These are phyloP conservation scores for Stephania yunnanensis DNA, from an alignment of 164 flowering plant genomes.

Conservation along the genomic window DNA sequence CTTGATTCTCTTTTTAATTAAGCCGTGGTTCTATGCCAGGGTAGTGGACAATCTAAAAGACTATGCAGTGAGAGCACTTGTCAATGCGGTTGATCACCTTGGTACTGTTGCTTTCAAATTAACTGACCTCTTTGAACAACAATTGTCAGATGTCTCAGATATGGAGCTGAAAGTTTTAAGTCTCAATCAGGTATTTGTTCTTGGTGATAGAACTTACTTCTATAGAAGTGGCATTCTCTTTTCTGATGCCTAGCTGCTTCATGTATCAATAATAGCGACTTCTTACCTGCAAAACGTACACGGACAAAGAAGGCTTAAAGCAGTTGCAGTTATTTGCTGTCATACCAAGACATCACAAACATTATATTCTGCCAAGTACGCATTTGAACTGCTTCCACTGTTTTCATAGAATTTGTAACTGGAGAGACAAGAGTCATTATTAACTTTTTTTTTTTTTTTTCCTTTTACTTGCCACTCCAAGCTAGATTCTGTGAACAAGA, in stretches of 20 bases:
- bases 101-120: constrained; percentile 95
- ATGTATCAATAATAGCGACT: constrained; percentile 45
- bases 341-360: constrained; percentile 91
- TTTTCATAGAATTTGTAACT: neutral
- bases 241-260: constrained; percentile 13
- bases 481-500: constrained; percentile 69
- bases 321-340: constrained; percentile 75
- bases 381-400: neutral
- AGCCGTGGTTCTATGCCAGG: constrained; percentile 34
- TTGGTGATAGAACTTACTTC: neutral
- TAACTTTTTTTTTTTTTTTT: constrained; percentile 1
- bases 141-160: constrained; percentile 55
- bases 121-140: constrained; percentile 85
- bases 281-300: constrained; percentile 71
- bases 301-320: constrained; percentile 73
- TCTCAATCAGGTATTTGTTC: constrained; percentile 62
- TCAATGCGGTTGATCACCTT: constrained; percentile 97
- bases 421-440: neutral
- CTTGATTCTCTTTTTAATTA: neutral
- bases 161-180: constrained; percentile 61
- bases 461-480: neutral
- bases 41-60: constrained; percentile 91
- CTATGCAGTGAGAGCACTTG: constrained; percentile 88
- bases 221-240: neutral
- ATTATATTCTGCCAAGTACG: constrained; percentile 87